These are phyloP conservation scores for Teratosphaeria zuluensis DNA, from an alignment of 2,329 filamentous ascomycete species.

Conservation along the genomic window DNA sequence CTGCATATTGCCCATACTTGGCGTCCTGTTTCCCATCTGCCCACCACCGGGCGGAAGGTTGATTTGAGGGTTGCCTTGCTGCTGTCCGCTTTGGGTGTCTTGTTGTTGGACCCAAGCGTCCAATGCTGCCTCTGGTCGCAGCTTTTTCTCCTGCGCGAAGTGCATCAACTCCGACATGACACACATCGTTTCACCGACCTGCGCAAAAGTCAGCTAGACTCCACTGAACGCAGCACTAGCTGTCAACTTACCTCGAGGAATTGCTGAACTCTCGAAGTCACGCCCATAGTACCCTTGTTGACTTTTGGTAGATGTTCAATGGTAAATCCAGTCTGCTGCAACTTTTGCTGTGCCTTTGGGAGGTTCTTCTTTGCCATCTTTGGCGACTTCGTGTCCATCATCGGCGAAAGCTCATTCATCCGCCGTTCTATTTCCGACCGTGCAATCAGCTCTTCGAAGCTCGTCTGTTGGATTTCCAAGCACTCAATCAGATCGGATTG, in stretches of 20 bases:
- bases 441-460: slow-evolving; percentile 76
- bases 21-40: slow-evolving; percentile 20
- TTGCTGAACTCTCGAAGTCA: slow-evolving; percentile 47
- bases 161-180: slow-evolving; percentile 53
- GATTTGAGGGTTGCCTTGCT: slow-evolving; percentile 32
- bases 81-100: slow-evolving; percentile 18
- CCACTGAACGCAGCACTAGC: background rate
- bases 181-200: slow-evolving; percentile 57
- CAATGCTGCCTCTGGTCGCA: slow-evolving; percentile 47
- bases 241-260: slow-evolving; percentile 49
- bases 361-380: slow-evolving; percentile 47
- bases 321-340: slow-evolving; percentile 36
- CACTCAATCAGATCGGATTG: slow-evolving; percentile 68
- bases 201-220: slow-evolving; percentile 4
- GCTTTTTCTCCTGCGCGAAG: slow-evolving; percentile 44
- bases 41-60: slow-evolving; percentile 35
- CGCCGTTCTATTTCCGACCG: slow-evolving; percentile 47
- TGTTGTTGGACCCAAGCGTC: slow-evolving; percentile 41
- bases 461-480: slow-evolving; percentile 68
- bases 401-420: slow-evolving; percentile 39
- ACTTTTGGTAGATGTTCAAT: slow-evolving; percentile 37
- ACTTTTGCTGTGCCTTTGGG: slow-evolving; percentile 26
- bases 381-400: slow-evolving; percentile 30
- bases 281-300: slow-evolving; percentile 42
- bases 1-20: slow-evolving; percentile 25